Evolutionary conservation across 768 basidiomycete species (phyloP).

Genomic region (Hemileccinum rubropunctum): DNA sequence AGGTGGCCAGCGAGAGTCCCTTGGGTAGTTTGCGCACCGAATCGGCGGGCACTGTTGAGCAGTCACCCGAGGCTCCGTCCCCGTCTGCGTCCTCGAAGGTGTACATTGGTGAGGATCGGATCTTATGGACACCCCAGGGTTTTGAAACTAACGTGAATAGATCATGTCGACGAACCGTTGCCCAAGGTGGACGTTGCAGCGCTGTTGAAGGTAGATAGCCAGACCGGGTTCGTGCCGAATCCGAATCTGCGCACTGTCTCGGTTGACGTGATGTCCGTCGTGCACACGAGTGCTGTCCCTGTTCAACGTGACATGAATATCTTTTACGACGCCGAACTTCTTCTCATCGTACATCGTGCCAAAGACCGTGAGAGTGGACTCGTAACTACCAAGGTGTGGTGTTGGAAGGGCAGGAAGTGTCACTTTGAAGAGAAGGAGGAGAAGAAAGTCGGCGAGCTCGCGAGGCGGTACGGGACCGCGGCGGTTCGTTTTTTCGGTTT

Average conservation of each 20-base stretch:
- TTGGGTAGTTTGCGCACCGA: slow-evolving; percentile 8
- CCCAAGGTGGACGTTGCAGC: slow-evolving; percentile 48
- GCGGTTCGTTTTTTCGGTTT: slow-evolving; percentile 42
- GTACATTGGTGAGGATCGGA: slow-evolving; percentile 32
- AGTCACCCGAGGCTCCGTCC: not conserved
- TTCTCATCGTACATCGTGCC: slow-evolving; percentile 65
- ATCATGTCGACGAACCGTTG: slow-evolving; percentile 41
- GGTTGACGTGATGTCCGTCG: slow-evolving; percentile 67
- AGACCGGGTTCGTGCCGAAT: slow-evolving; percentile 19
- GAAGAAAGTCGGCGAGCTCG: slow-evolving; percentile 66
- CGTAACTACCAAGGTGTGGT: slow-evolving; percentile 70
- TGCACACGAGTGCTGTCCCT: slow-evolving; percentile 46
- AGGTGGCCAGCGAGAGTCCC: slow-evolving; percentile 11
- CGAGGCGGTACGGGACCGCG: slow-evolving; percentile 67
- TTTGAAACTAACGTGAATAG: slow-evolving; percentile 22
- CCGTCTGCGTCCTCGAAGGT: slow-evolving; percentile 16
- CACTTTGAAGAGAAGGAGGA: slow-evolving; percentile 57
- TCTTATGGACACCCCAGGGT: not conserved
- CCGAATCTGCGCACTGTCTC: slow-evolving; percentile 55
- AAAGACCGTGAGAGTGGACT: slow-evolving; percentile 67
- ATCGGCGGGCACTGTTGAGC: not conserved
- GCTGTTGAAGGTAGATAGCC: slow-evolving; percentile 35
- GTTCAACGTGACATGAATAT: slow-evolving; percentile 47
- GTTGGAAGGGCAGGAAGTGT: slow-evolving; percentile 65
- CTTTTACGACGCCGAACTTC: slow-evolving; percentile 73